Evolutionary conservation across 2,329 filamentous ascomycete genomes (phyloP).

Genomic region (Dactylellina leptospora): DNA sequence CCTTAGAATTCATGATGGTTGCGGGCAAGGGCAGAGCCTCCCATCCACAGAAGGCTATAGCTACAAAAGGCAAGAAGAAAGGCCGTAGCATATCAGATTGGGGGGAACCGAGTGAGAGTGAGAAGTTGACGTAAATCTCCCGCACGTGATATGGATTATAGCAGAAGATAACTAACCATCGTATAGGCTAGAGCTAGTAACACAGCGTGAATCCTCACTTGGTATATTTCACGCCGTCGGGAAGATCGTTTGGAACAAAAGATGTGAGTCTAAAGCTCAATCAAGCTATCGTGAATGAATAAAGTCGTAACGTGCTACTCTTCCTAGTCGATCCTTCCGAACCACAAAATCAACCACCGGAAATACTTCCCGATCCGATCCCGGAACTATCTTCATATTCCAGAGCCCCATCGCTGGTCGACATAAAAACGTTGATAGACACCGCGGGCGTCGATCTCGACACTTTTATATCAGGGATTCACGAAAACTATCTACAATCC

Average conservation of each 20-base stretch:
- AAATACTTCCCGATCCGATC: slow-evolving; percentile 33
- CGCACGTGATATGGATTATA: slow-evolving; percentile 61
- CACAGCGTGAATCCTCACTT: slow-evolving; percentile 77
- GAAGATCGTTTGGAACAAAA: slow-evolving; percentile 94
- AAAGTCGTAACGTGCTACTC: slow-evolving; percentile 1
- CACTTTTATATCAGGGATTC: slow-evolving; percentile 87
- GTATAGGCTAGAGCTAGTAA: slow-evolving; percentile 42
- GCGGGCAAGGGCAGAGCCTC: slow-evolving; percentile 42
- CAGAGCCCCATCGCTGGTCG: slow-evolving; percentile 52
- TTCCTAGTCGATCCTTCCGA: slow-evolving; percentile 31
- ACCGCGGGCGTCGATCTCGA: slow-evolving; percentile 91
- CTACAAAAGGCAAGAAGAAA: slow-evolving; percentile 71
- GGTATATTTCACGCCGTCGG: slow-evolving; percentile 97
- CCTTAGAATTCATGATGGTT: slow-evolving; percentile 79
- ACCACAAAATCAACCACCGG: slow-evolving; percentile 21
- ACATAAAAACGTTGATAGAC: slow-evolving; percentile 77
- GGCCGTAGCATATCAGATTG: slow-evolving; percentile 71
- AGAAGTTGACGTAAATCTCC: slow-evolving; percentile 81
- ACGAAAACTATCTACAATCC: slow-evolving; percentile 91
- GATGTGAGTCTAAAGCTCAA: slow-evolving; percentile 5
- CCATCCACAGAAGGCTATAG: slow-evolving; percentile 18
- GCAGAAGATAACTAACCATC: slow-evolving; percentile 20
- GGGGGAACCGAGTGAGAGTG: slow-evolving; percentile 71
- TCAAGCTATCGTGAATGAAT: too few species aligned
- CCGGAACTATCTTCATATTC: slow-evolving; percentile 22